Base-by-base conservation (phyloP, 768 basidiomycete species). In the Suillus hirtellus region DNA sequence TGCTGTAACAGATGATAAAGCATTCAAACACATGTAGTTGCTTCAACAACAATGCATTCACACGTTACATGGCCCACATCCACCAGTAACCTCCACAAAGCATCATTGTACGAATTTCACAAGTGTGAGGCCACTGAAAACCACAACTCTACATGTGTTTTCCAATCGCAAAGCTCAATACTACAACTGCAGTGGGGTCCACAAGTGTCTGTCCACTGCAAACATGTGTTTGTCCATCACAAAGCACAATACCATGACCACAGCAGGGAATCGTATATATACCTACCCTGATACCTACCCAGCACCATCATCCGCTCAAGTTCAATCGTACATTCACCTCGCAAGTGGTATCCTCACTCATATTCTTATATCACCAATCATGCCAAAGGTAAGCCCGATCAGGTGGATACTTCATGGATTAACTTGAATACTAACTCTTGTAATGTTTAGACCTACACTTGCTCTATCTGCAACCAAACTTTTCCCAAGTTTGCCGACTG, bases 391-490 rank as follows among this genome's bases (percentile, higher is more conserved):
- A 19, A 21, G 35, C 35, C 35, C 3, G 1, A n/a, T 54, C 53
- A 8, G 12, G 12, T 15, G 5, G n/a, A n/a, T 54, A 12, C n/a
- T 6, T 31, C 5, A 0, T 31, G 31, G 5, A 31, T 8, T 54
- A 1, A 43, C 17, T 43, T 17, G 17, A 19, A n/a, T 7, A n/a
- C 35, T 21, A 19, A 53, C 12, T 19, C n/a, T 21, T 19, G 17
- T 8, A 19, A 53, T 53, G 15, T 34, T 10, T 24, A 73, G 72
- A 46, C 19, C n/a, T 60, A 44, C 55, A 0, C 59, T 1, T 75
- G 73, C 40, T 53, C 42, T 17, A 14, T 46, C 37, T 75, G 73
- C 27, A 49, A 15, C 27, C 19, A n/a, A 46, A 47, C 49, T 50
- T 73, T 73, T 21, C 12, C 15, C 10, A 73, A 37, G 38, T 52